A percentile compares a stretch with the other conserved stretches of the same genome.
phyloP scores from a whole-genome alignment of 1,139 yeast genomes.

The Diutina pseudorugosa region DNA sequence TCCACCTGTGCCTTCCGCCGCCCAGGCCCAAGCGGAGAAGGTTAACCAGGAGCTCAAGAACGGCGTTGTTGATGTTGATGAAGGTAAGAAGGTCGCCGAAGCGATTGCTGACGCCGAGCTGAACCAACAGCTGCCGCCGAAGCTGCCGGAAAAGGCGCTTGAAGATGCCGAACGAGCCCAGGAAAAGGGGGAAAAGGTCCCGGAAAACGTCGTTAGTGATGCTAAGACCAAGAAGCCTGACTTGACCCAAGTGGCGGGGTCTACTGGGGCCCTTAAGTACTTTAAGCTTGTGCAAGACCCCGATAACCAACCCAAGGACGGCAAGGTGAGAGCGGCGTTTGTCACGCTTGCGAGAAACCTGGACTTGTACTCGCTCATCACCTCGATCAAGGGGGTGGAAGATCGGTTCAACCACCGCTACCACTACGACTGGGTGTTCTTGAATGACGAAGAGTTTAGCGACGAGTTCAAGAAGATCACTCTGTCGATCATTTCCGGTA shows the following conservation, averaged over 20 bases:
- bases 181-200: neutral
- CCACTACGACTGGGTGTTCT: constrained; percentile 78
- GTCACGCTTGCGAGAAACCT: constrained; percentile 73
- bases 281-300: constrained; percentile 2
- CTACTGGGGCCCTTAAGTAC: neutral
- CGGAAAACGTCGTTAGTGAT: neutral
- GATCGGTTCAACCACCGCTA: constrained; percentile 85
- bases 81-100: neutral
- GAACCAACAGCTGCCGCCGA: neutral
- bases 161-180: neutral
- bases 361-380: constrained; percentile 57
- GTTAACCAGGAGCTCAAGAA: neutral
- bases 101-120: neutral
- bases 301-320: neutral
- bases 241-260: neutral
- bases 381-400: constrained; percentile 63
- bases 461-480: constrained; percentile 43
- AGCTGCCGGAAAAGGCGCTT: neutral
- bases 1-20: neutral
- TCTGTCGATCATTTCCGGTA: constrained; percentile 39
- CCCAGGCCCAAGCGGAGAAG: neutral
- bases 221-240: neutral
- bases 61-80: neutral
- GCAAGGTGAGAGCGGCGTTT: constrained; percentile 50
- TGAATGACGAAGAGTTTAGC: constrained; percentile 67